Percentiles rank a stretch among this genome's conserved stretches.
Conservation (phyloP, 805 yeast species). For the Zygoascus tannicola region DNA sequence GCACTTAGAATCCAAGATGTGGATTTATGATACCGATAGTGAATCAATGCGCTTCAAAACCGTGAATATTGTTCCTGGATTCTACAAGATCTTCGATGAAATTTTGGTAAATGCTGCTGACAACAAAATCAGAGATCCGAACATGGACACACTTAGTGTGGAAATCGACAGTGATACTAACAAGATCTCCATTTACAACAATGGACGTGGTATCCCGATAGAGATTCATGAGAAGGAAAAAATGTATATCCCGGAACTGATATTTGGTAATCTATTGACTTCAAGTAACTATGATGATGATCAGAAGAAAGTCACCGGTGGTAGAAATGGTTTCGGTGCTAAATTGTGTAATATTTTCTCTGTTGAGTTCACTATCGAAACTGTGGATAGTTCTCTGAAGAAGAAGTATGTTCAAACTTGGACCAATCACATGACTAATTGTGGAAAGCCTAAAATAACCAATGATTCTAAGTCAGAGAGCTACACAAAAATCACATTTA, state of each 20-base stretch:
- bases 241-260: slow-evolving; percentile 90
- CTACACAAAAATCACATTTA: slow-evolving; percentile 78
- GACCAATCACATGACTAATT: slow-evolving; percentile 75
- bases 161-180: slow-evolving; percentile 66
- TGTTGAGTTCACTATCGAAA: slow-evolving; percentile 75
- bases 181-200: slow-evolving; percentile 72
- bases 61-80: slow-evolving; percentile 87
- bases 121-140: slow-evolving; percentile 89
- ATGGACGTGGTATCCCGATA: slow-evolving; percentile 91
- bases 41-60: slow-evolving; percentile 43
- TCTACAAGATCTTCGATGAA: slow-evolving; percentile 94
- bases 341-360: slow-evolving; percentile 94
- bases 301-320: slow-evolving; percentile 94
- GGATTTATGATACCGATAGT: slow-evolving; percentile 69
- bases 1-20: slow-evolving; percentile 64
- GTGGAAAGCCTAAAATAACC: slow-evolving; percentile 66
- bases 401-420: slow-evolving; percentile 72
- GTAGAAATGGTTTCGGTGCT: slow-evolving; percentile 98
- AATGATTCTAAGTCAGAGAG: slow-evolving; percentile 48
- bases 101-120: slow-evolving; percentile 97
- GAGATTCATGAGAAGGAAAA: slow-evolving; percentile 86
- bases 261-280: slow-evolving; percentile 89
- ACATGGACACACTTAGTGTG: slow-evolving; percentile 83
- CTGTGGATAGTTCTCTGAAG: slow-evolving; percentile 64
- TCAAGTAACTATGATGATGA: slow-evolving; percentile 95